Evolutionary conservation across 2,329 filamentous ascomycete genomes (phyloP).

Genomic region (Aphanoascus verrucosus): DNA sequence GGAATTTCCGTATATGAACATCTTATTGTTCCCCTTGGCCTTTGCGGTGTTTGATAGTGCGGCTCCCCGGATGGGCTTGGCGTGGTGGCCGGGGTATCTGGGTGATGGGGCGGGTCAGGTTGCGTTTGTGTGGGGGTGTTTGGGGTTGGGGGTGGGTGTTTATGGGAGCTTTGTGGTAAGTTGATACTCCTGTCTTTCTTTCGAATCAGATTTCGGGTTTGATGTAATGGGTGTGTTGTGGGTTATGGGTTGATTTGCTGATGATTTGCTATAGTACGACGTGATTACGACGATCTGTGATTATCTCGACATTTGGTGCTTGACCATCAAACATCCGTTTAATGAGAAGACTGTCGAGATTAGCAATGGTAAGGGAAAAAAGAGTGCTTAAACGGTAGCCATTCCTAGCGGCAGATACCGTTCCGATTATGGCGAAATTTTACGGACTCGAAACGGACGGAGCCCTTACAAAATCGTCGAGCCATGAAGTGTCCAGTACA

Average conservation of each 20-base stretch:
- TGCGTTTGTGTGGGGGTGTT: slow-evolving; percentile 77
- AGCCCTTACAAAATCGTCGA: too few species aligned
- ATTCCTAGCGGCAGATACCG: too few species aligned
- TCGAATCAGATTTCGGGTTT: neutral
- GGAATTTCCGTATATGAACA: slow-evolving; percentile 81
- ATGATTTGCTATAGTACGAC: slow-evolving; percentile 48
- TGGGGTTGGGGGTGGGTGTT: slow-evolving; percentile 76
- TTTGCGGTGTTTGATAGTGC: slow-evolving; percentile 71
- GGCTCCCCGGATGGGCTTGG: slow-evolving; percentile 55
- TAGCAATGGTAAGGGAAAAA: slow-evolving; percentile 6
- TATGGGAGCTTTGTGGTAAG: slow-evolving; percentile 85
- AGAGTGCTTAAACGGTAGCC: neutral
- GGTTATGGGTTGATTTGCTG: neutral
- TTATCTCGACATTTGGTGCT: slow-evolving; percentile 94
- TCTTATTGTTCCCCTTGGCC: slow-evolving; percentile 65
- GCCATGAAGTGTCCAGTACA: too few species aligned
- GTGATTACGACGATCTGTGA: slow-evolving; percentile 97
- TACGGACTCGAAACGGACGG: too few species aligned
- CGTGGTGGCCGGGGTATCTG: slow-evolving; percentile 78
- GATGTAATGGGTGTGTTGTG: neutral
- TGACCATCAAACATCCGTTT: slow-evolving; percentile 83
- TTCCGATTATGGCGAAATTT: too few species aligned
- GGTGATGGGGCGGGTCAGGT: slow-evolving; percentile 76
- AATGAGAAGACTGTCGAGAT: slow-evolving; percentile 24
- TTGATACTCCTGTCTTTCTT: neutral